phyloP scores from a whole-genome alignment of 1,139 yeast genomes.

The Candida freyschussii region DNA sequence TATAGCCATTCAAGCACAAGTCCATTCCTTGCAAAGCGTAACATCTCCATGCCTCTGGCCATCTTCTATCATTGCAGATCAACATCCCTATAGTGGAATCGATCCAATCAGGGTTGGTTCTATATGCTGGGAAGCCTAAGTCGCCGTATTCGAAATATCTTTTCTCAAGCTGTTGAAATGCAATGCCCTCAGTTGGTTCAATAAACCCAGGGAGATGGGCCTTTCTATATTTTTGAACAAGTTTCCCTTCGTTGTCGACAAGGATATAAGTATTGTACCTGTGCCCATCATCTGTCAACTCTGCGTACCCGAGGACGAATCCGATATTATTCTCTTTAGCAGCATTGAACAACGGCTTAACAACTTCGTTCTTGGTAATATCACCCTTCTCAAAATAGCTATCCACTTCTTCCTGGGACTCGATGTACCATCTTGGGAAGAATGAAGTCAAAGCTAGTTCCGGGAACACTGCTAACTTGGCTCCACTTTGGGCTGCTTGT shows the following conservation, averaged over 20 bases:
- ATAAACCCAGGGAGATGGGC: constrained; percentile 33
- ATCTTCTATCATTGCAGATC: constrained; percentile 36
- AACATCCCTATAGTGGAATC: constrained; percentile 32
- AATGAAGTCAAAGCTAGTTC: constrained; percentile 27
- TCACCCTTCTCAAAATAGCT: constrained; percentile 33
- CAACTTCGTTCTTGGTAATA: constrained; percentile 23
- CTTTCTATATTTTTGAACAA: constrained; percentile 27
- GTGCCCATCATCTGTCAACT: constrained; percentile 33
- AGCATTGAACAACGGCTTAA: constrained; percentile 32
- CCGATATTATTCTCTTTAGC: constrained; percentile 29
- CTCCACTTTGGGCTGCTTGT: constrained; percentile 25
- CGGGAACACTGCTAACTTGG: constrained; percentile 26
- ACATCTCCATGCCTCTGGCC: constrained; percentile 37
- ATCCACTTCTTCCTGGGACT: constrained; percentile 32
- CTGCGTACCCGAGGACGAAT: constrained; percentile 35
- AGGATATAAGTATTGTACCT: constrained; percentile 32
- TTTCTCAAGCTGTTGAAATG: constrained; percentile 34
- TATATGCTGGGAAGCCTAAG: constrained; percentile 29
- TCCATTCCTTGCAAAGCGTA: constrained; percentile 33
- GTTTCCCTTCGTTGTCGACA: constrained; percentile 28
- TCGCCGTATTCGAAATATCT: constrained; percentile 34
- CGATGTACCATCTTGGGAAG: constrained; percentile 29
- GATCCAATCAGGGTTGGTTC: constrained; percentile 30
- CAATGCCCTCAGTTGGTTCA: constrained; percentile 28
- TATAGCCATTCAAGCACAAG: constrained; percentile 30